Evolutionary conservation across 495 filamentous ascomycete genomes (phyloP).

Genomic region (Aspergillus heteromorphus): DNA sequence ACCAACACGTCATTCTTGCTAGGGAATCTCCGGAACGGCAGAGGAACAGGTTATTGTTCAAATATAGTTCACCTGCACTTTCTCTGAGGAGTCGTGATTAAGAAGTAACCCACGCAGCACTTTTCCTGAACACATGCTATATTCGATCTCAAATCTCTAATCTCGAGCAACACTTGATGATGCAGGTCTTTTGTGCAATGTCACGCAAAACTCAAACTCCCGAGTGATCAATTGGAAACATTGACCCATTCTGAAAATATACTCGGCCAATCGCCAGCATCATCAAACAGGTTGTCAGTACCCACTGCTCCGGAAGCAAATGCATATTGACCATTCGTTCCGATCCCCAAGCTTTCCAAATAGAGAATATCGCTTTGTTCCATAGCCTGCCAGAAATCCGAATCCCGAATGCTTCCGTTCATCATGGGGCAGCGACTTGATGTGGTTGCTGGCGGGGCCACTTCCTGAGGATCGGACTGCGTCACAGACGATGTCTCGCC

Average conservation of each 20-base stretch:
- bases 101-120: too few species aligned
- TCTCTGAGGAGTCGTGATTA: too few species aligned
- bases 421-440: background rate
- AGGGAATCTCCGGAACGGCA: too few species aligned
- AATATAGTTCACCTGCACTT: too few species aligned
- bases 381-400: background rate
- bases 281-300: background rate
- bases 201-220: too few species aligned
- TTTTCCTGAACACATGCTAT: too few species aligned
- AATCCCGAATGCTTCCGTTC: background rate
- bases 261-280: background rate
- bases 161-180: too few species aligned
- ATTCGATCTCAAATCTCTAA: too few species aligned
- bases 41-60: too few species aligned
- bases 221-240: background rate
- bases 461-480: background rate
- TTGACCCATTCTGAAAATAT: conserved; percentile 1
- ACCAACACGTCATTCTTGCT: too few species aligned
- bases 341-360: background rate
- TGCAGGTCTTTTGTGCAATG: too few species aligned
- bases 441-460: background rate
- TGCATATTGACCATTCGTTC: background rate
- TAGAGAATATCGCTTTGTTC: background rate
- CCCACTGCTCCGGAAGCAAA: background rate
- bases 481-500: background rate